phyloP scores from a whole-genome alignment of 768 basidiomycete species.

The Leccinellum rugosiceps region DNA sequence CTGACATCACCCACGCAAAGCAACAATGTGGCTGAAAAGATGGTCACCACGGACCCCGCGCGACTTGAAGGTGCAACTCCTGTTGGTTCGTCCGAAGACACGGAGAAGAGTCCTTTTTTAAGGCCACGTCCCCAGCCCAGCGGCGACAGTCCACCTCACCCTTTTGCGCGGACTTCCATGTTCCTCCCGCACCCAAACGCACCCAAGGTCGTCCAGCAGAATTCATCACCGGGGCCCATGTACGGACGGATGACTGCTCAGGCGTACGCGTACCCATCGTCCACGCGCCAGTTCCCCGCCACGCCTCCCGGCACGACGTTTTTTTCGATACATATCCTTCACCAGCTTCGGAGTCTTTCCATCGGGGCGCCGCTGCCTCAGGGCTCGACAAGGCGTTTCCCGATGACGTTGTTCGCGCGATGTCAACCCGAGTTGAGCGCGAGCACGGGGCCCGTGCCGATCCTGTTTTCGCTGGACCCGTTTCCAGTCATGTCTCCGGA shows the following conservation, averaged over 20 bases:
- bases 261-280: conserved; percentile 7
- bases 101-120: conserved; percentile 21
- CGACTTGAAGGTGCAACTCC: not conserved
- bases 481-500: conserved; percentile 19
- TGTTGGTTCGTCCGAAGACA: conserved; percentile 3
- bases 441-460: conserved; percentile 57
- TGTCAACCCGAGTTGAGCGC: conserved; percentile 48
- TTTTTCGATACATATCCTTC: conserved; percentile 27
- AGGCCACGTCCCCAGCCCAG: conserved; percentile 24
- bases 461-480: conserved; percentile 58
- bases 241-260: conserved; percentile 42
- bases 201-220: conserved; percentile 34
- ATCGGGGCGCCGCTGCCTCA: not conserved
- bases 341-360: conserved; percentile 22
- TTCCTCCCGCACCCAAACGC: conserved; percentile 57
- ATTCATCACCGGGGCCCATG: conserved; percentile 49
- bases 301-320: conserved; percentile 27
- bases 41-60: conserved; percentile 17
- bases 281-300: not conserved
- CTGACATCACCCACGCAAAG: conserved; percentile 8
- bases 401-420: conserved; percentile 57
- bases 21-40: conserved; percentile 7
- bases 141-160: conserved; percentile 12
- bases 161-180: conserved; percentile 37
- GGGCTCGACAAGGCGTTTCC: conserved; percentile 21